phyloP scores from a whole-genome alignment of 1,284 basidiomycete genomes.

The Puccinia sorghi region DNA sequence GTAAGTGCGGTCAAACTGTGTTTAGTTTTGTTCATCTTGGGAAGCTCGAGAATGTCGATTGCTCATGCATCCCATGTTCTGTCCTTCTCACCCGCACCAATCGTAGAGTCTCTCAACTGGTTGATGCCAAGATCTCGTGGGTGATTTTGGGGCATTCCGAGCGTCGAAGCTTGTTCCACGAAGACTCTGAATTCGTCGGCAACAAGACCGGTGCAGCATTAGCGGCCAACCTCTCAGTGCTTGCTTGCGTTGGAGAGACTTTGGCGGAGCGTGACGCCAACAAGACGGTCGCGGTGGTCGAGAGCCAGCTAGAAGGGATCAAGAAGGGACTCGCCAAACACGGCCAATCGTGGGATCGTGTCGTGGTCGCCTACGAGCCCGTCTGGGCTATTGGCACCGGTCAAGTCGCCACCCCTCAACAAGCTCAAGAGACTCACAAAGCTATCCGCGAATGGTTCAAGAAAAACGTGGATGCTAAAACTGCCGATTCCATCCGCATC shows the following conservation, averaged over 20 bases:
- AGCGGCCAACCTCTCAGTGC: conserved; percentile 74
- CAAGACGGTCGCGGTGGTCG: conserved; percentile 76
- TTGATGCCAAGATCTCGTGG: conserved; percentile 81
- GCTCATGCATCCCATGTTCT: neutral
- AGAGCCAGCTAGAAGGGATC: conserved; percentile 79
- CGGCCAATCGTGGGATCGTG: conserved; percentile 74
- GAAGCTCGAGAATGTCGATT: neutral
- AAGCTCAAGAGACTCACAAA: conserved; percentile 87
- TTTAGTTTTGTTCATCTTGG: neutral
- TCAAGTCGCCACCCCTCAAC: conserved; percentile 81
- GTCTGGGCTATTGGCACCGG: conserved; percentile 99
- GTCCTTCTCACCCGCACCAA: neutral
- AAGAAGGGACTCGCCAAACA: conserved; percentile 66
- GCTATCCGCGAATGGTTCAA: conserved; percentile 78
- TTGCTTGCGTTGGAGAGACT: conserved; percentile 95
- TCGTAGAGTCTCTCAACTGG: conserved; percentile 69
- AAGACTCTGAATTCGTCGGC: conserved; percentile 79
- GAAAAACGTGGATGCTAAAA: conserved; percentile 67
- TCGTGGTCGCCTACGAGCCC: conserved; percentile 66
- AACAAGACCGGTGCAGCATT: conserved; percentile 81
- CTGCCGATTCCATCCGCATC: conserved; percentile 77
- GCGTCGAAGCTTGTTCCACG: conserved; percentile 86
- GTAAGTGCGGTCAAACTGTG: conserved; percentile 60
- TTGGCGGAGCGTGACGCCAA: conserved; percentile 81
- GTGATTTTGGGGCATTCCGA: conserved; percentile 98